Base-by-base conservation (phyloP, 768 basidiomycete genomes). In the Suillus subalutaceus region DNA sequence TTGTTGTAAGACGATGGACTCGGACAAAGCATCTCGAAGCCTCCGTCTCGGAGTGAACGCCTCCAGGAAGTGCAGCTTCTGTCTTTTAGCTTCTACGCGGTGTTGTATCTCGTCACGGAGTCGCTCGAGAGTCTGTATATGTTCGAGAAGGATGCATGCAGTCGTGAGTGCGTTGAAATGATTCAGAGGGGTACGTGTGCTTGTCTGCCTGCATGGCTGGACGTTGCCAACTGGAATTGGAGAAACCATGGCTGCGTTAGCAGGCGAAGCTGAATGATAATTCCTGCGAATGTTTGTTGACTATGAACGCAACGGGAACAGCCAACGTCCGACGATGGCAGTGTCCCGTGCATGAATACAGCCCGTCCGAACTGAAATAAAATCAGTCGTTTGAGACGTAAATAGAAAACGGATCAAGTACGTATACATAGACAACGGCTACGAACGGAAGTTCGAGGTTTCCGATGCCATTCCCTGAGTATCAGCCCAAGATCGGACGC, bases 71-170 rank as follows among this genome's bases (percentile, higher is more conserved):
- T 63, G 52, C 18, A 62, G 9, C 35, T n/a, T 60, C 58, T 40
- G 32, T 35, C 56, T 35, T 15, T 62, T 64, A 32, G 41, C 20
- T 41, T 57, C 59, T 12, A 57, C 52, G 23, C 58, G 63, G n/a
- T 38, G 13, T 13, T 64, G 62, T 65, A 46, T 55, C 16, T 44
- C 38, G n/a, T 64, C 62, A 32, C 62, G 38, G n/a, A 46, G 63
- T 48, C 44, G 63, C 30, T 65, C 65, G 16, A 78, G 77, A 20
- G 67, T 67, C 56, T 68, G 68, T 4, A 76, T 53, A 5, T 77
- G 75, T 40, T 70, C 69, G 55, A 77, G 62, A 32, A 76, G 67
- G 30, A 73, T 74, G 61, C 69, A 75, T 3, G 77, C 74, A 18
- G 75, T 78, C 37, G 67, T 67, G 63, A 76, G 77, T n/a, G 75